Evolutionary conservation across 2,329 filamentous ascomycete species (phyloP).

Genomic region (Didymella exigua): DNA sequence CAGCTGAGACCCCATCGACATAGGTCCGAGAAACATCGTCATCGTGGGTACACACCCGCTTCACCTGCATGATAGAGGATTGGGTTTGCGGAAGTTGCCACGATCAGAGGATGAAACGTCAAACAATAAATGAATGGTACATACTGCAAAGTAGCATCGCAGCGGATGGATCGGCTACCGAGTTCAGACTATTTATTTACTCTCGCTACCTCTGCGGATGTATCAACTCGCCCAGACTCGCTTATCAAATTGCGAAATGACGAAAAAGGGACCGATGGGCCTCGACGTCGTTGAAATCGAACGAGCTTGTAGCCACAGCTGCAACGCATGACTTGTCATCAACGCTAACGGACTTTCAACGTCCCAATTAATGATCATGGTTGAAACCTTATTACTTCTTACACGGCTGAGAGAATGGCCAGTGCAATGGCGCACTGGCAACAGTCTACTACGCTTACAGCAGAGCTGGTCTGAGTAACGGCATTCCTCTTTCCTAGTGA

Average conservation of each 20-base stretch:
- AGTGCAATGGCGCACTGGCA: conserved; percentile 18
- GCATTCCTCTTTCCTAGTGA: conserved; percentile 29
- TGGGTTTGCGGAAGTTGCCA: conserved; percentile 6
- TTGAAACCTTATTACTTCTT: conserved; percentile 28
- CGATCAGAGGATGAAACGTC: not conserved
- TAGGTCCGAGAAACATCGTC: not conserved
- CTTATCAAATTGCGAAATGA: conserved; percentile 3
- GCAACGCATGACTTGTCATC: conserved; percentile 26
- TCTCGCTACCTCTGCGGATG: conserved; percentile 1
- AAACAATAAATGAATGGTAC: not conserved
- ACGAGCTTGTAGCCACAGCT: conserved; percentile 14
- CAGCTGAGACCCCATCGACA: conserved; percentile 6
- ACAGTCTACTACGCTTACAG: conserved; percentile 25
- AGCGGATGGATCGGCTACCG: conserved; percentile 24
- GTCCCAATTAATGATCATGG: conserved; percentile 23
- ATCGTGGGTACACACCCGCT: not conserved
- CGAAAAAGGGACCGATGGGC: conserved; percentile 8
- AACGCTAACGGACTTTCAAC: conserved; percentile 23
- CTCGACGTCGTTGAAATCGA: conserved; percentile 6
- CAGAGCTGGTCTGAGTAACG: conserved; percentile 18
- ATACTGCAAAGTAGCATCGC: not conserved
- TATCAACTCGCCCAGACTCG: conserved; percentile 20
- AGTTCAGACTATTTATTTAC: conserved; percentile 4
- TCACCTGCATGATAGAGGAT: conserved; percentile 1
- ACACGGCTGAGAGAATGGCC: conserved; percentile 23